Evolutionary conservation across 2,329 filamentous ascomycete genomes (phyloP), one percentile per base, ranked within the genome.

Genomic region (Fusarium coffeatum): DNA sequence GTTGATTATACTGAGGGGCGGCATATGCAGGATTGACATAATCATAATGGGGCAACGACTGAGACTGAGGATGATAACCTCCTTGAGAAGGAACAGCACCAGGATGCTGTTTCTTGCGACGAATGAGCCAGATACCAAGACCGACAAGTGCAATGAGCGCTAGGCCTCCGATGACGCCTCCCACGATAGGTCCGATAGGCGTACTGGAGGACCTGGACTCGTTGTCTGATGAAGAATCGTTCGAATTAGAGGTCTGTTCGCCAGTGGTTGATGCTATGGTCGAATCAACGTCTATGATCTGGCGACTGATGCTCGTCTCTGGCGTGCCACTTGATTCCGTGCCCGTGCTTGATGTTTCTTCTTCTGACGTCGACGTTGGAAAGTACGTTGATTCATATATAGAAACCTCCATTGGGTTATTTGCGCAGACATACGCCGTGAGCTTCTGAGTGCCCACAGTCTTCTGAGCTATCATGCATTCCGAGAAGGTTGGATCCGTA

Each of bases 101-200:
- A 4, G 13, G 5, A 16, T 32, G 3, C 6, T 22, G 55, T 25
- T 53, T 62, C 27, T 53, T 62, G 20, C 43, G 37, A 30, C 55
- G 46, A n/a, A 60, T 41, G 12, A 46, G 46, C 46, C 55, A 60
- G 5, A 62, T 32, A 18, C 46, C 46, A 10, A 62, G 28, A 3
- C 59, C 25, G 22, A 62, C 22, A 3, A 61, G n/a, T 10, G 30
- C n/a, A 16, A 62, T 10, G 2, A 62, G 10, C 0, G 40, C 32
- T 32, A 62, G 18, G 9, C 59, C 59, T 32, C 59, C 46, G 5
- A 53, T 12, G 18, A 54, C 55, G n/a, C 46, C 46, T 4, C 55
- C 59, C 3, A 54, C 41, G 4, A 54, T 60, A 10, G 40, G 40
- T 18, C 55, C 55, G 20, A 41, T 11, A 7, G 55, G 46, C 13